Evolutionary conservation across 495 filamentous ascomycete genomes (phyloP).

Genomic region (Umbilicaria muhlenbergii): DNA sequence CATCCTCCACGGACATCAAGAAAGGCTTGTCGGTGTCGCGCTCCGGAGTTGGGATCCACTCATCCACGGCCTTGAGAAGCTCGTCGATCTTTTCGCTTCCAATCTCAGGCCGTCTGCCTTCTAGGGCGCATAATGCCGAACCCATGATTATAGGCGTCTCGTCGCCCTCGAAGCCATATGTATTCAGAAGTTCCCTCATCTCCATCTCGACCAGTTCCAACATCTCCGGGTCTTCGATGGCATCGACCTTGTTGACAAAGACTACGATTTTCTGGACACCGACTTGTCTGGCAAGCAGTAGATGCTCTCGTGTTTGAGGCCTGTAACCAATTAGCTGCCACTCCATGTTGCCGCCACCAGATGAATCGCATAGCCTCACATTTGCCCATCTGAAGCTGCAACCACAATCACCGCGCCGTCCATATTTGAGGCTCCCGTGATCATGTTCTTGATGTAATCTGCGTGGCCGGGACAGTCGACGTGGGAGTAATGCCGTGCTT

Average conservation of each 20-base stretch:
- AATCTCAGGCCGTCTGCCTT: conserved; percentile 73
- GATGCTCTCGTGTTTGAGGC: conserved; percentile 96
- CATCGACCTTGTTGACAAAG: conserved; percentile 98
- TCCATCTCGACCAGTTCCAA: conserved; percentile 99
- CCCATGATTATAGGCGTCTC: conserved; percentile 93
- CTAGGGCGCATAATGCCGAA: conserved; percentile 90
- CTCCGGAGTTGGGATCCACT: conserved; percentile 87
- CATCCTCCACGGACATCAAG: conserved; percentile 96
- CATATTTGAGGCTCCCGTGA: conserved; percentile 94
- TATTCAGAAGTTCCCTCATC: conserved; percentile 88
- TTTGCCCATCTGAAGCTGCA: conserved; percentile 96
- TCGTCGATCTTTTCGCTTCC: conserved; percentile 73
- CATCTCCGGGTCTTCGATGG: conserved; percentile 94
- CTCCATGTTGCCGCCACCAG: background rate
- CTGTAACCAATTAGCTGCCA: conserved; percentile 20
- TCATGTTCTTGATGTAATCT: conserved; percentile 99
- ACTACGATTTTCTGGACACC: conserved; percentile 96
- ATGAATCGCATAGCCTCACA: conserved; percentile 32
- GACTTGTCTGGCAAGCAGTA: conserved; percentile 93
- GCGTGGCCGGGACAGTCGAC: conserved; percentile 99
- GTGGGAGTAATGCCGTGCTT: conserved; percentile 89
- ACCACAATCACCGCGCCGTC: conserved; percentile 97
- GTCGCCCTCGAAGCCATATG: conserved; percentile 95
- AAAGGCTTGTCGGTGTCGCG: conserved; percentile 93
- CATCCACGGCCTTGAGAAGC: conserved; percentile 77